Evolutionary conservation across 176 grass and related monocot genomes (phyloP).

Genomic region (Oryza glaberrima): DNA sequence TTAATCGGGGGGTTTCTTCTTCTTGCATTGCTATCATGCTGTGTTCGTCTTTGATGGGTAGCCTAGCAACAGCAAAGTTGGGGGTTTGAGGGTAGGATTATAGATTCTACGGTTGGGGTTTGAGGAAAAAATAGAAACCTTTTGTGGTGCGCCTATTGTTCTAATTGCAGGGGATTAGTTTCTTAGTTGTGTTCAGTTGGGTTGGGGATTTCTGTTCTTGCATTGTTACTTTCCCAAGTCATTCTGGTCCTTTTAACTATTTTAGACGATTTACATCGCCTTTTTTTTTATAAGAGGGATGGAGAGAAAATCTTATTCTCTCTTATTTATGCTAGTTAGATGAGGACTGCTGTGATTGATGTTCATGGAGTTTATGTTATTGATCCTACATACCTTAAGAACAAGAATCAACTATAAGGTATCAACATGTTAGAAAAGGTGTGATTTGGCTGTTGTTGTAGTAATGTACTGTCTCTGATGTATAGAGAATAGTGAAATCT

Average conservation of each 20-base stretch:
- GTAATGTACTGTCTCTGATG: background rate
- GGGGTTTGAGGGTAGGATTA: background rate
- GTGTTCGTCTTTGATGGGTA: background rate
- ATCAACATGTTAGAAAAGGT: background rate
- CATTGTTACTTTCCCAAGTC: background rate
- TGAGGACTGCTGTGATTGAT: background rate
- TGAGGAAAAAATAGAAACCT: background rate
- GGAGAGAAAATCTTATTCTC: background rate
- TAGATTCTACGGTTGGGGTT: background rate
- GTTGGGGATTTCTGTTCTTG: background rate
- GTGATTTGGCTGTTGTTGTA: background rate
- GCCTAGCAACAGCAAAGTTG: background rate
- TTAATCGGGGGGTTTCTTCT: background rate
- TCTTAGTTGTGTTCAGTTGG: background rate
- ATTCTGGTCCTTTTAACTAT: background rate
- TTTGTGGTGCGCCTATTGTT: background rate
- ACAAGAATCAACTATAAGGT: background rate
- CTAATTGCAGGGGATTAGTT: background rate
- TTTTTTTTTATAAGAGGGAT: background rate
- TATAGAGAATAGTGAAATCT: background rate
- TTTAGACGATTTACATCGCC: background rate
- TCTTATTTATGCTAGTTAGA: background rate
- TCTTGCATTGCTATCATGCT: slow-evolving; percentile 28
- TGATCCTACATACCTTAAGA: background rate
- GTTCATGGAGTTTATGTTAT: background rate